phyloP scores from a whole-genome alignment of 1,284 basidiomycete genomes.

The Ceratobasidium sp. region DNA sequence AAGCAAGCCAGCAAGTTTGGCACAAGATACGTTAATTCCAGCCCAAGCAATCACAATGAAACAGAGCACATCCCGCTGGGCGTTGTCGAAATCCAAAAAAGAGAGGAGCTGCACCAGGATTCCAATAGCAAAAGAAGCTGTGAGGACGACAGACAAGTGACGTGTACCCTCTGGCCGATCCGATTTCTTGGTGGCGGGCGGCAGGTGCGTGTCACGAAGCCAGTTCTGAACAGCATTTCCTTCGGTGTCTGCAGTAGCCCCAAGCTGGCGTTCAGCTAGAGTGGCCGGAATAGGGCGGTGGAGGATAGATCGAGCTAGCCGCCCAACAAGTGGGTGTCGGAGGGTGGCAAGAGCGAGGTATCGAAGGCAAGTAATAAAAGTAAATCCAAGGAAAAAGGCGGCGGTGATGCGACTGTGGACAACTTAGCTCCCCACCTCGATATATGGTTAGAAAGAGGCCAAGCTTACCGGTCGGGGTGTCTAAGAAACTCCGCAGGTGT shows the following conservation, averaged over 20 bases:
- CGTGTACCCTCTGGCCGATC: constrained; percentile 32
- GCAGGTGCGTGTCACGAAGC: constrained; percentile 49
- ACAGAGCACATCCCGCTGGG: constrained; percentile 25
- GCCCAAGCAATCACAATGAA: constrained; percentile 40
- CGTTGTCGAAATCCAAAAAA: constrained; percentile 24
- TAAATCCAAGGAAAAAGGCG: constrained; percentile 66
- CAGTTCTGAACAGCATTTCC: constrained; percentile 42
- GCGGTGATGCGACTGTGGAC: constrained; percentile 60
- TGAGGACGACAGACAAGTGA: constrained; percentile 36
- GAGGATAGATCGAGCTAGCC: constrained; percentile 52
- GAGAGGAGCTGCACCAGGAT: constrained; percentile 30
- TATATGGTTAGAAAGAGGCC: constrained; percentile 11
- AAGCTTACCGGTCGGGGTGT: constrained; percentile 56
- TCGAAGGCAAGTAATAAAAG: constrained; percentile 62
- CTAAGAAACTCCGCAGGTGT: constrained; percentile 52
- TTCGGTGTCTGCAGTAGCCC: constrained; percentile 1
- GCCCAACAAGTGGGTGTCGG: constrained; percentile 51
- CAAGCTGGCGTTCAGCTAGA: constrained; percentile 44
- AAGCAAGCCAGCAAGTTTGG: constrained; percentile 31
- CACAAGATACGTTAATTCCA: constrained; percentile 41
- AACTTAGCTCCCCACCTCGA: constrained; percentile 21
- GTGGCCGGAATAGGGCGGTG: constrained; percentile 43
- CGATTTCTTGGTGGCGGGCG: constrained; percentile 26
- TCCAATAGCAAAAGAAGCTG: constrained; percentile 22
- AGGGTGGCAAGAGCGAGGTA: constrained; percentile 52